Evolutionary conservation across 352 stramenopile species (phyloP).

Genomic region (Phytopythium montanum): DNA sequence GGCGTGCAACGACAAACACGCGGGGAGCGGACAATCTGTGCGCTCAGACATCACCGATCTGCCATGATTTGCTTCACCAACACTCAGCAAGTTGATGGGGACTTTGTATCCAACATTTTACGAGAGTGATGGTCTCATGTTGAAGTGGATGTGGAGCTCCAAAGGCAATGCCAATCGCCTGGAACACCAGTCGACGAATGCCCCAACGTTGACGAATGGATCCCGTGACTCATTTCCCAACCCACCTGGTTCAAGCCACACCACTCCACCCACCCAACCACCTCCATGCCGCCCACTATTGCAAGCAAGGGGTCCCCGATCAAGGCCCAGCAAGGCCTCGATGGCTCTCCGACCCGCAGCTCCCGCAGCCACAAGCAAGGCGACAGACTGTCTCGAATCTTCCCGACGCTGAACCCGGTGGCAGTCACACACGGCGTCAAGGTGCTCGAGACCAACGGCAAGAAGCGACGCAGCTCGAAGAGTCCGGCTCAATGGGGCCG

Average conservation of each 20-base stretch:
- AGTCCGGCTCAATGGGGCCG: background rate
- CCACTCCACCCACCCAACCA: background rate
- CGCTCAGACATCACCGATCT: too few relatives aligned
- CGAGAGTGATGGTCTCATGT: background rate
- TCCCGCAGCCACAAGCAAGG: constrained; percentile 16
- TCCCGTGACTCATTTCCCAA: background rate
- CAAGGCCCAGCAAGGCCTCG: background rate
- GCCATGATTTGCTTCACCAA: too few relatives aligned
- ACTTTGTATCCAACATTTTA: background rate
- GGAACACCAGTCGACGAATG: too few relatives aligned
- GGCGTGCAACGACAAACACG: too few relatives aligned
- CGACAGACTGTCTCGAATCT: constrained; percentile 20
- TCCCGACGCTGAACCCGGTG: constrained; percentile 21
- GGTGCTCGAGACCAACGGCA: constrained; percentile 9
- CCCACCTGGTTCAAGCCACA: background rate
- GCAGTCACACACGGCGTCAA: constrained; percentile 23
- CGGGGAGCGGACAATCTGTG: too few relatives aligned
- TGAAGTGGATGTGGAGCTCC: background rate
- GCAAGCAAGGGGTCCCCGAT: background rate
- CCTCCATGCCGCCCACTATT: background rate
- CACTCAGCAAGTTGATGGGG: too few relatives aligned
- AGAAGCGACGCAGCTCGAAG: background rate
- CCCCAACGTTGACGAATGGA: too few relatives aligned
- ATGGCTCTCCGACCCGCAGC: constrained; percentile 1
- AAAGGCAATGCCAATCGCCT: background rate